Evolutionary conservation across 2,329 filamentous ascomycete genomes (phyloP).

Genomic region (Coleophoma cylindrospora): DNA sequence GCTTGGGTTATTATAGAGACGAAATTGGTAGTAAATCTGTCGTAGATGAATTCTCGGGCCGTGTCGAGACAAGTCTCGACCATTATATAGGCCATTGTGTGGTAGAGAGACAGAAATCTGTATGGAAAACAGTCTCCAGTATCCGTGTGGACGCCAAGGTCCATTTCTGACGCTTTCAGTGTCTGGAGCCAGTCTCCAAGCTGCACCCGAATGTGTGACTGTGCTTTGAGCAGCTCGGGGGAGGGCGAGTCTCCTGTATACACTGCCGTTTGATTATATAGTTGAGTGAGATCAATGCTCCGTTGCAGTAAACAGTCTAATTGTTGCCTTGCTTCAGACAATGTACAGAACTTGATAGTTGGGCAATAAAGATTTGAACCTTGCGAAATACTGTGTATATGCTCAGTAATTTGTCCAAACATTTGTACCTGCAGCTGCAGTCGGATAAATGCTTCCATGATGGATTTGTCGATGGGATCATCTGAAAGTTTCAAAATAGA

Average conservation of each 20-base stretch:
- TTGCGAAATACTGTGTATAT: constrained; percentile 7
- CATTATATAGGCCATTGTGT: constrained; percentile 40
- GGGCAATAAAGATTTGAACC: constrained; percentile 1
- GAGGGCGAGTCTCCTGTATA: background rate
- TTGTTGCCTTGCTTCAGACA: constrained; percentile 16
- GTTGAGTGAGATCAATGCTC: constrained; percentile 13
- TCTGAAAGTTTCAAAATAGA: constrained; percentile 7
- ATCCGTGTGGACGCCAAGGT: background rate
- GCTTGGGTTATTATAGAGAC: constrained; percentile 23
- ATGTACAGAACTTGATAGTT: constrained; percentile 15
- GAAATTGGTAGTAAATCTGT: constrained; percentile 29
- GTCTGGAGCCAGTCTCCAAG: constrained; percentile 5
- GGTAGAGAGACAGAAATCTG: constrained; percentile 30
- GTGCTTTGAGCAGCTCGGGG: constrained; percentile 1
- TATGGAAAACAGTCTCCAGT: constrained; percentile 8
- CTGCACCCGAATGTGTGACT: constrained; percentile 4
- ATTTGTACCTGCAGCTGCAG: constrained; percentile 25
- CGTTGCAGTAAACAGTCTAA: constrained; percentile 9
- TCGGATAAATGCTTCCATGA: constrained; percentile 34
- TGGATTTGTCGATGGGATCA: constrained; percentile 34
- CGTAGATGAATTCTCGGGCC: constrained; percentile 30
- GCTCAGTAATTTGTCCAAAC: constrained; percentile 17
- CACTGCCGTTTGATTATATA: background rate
- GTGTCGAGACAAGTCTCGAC: constrained; percentile 26
- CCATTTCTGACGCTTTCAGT: constrained; percentile 4